Evolutionary conservation across 345 rosid species (phyloP).

Genomic region (Cardamine chenopodiifolia): DNA sequence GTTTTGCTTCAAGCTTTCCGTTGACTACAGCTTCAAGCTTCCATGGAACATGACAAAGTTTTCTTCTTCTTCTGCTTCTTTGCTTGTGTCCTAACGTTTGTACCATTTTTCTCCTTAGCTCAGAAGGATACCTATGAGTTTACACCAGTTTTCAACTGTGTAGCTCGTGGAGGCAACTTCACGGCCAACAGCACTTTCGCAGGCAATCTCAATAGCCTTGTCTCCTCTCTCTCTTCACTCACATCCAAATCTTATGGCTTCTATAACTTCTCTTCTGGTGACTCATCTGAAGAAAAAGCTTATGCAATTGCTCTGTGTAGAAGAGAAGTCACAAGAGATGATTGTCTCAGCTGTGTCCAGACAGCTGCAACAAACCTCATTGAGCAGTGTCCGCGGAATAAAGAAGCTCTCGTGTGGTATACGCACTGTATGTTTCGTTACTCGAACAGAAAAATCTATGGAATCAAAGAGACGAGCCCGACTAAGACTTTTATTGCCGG

Average conservation of each 20-base stretch:
- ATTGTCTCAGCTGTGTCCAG: constrained; percentile 44
- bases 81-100: constrained; percentile 1
- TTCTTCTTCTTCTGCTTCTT: constrained; percentile 15
- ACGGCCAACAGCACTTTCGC: constrained; percentile 37
- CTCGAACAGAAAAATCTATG: constrained; percentile 37
- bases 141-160: background rate
- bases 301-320: constrained; percentile 48
- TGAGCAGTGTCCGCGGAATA: constrained; percentile 22
- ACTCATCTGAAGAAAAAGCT: constrained; percentile 35
- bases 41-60: constrained; percentile 14
- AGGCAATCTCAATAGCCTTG: constrained; percentile 30
- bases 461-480: constrained; percentile 27
- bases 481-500: background rate
- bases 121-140: constrained; percentile 23
- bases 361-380: constrained; percentile 33
- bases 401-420: constrained; percentile 45
- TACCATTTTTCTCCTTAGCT: constrained; percentile 18
- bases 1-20: background rate
- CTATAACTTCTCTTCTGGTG: constrained; percentile 39
- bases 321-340: constrained; percentile 47
- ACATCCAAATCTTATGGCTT: constrained; percentile 38
- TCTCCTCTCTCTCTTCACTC: constrained; percentile 32
- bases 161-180: constrained; percentile 22
- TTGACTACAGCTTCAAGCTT: background rate
- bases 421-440: constrained; percentile 50